A percentile compares a stretch with the other conserved stretches of the same genome.
Conservation (phyloP, 75 land plant species). For the Gnetum montanum region DNA sequence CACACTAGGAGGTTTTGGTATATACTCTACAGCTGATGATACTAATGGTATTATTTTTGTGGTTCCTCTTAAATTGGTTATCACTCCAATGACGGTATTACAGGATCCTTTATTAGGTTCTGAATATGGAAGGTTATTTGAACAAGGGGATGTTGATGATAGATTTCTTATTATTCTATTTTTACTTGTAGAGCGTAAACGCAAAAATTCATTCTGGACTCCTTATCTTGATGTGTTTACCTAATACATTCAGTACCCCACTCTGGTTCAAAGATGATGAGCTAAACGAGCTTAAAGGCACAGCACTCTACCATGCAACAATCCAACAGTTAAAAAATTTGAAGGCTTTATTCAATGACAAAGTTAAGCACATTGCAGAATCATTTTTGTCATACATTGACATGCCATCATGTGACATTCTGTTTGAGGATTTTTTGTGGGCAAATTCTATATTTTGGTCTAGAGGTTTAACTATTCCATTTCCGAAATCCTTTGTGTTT, state of each 20-base stretch:
- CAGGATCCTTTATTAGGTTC: constrained; percentile 69
- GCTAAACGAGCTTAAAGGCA: constrained; percentile 72
- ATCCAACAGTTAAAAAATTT: constrained; percentile 47
- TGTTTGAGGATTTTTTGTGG: constrained; percentile 11
- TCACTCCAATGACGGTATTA: constrained; percentile 82
- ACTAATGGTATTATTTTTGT: constrained; percentile 64
- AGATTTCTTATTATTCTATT: constrained; percentile 74
- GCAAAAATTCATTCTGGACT: constrained; percentile 71
- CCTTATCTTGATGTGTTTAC: constrained; percentile 91
- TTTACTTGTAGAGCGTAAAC: constrained; percentile 64
- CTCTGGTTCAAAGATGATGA: constrained; percentile 86
- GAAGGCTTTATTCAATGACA: constrained; percentile 41
- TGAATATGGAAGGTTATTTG: constrained; percentile 53
- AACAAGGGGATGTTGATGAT: constrained; percentile 81
- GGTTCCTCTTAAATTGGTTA: constrained; percentile 73
- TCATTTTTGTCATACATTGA: constrained; percentile 32
- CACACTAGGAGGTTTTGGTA: background rate
- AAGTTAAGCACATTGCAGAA: constrained; percentile 54
- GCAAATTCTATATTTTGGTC: constrained; percentile 95
- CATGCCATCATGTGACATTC: constrained; percentile 11
- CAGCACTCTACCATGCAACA: constrained; percentile 63
- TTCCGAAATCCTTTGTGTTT: constrained; percentile 65
- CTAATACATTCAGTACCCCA: constrained; percentile 67
- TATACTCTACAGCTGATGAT: no score
- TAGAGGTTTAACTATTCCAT: constrained; percentile 82